Conservation (phyloP, 169 alveolate species). For the Cryptosporidium xiaoi region DNA sequence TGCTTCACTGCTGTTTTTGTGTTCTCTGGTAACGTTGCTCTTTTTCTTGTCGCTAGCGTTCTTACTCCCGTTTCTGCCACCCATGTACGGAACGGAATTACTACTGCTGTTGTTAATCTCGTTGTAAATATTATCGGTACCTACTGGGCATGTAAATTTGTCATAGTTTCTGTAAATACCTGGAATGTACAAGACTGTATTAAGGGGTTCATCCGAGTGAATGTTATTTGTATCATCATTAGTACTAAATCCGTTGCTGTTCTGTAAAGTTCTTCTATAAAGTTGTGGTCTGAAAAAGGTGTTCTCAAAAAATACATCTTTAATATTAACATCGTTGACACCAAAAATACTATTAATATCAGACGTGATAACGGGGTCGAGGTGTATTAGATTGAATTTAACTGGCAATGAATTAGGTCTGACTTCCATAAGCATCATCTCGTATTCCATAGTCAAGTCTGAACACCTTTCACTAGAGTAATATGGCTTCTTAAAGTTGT, state of each 20-base stretch:
- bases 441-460: constrained; percentile 64
- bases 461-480: constrained; percentile 64
- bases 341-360: neutral
- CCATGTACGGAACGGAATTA: too few species aligned
- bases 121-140: constrained; percentile 17
- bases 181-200: constrained; percentile 33
- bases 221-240: neutral
- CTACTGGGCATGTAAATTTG: constrained; percentile 59
- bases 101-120: neutral
- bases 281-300: constrained; percentile 20
- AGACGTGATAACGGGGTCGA: constrained; percentile 37
- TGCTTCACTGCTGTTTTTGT: too few species aligned
- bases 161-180: constrained; percentile 56
- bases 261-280: constrained; percentile 12
- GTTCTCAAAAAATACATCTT: neutral
- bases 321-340: neutral
- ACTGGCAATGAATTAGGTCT: constrained; percentile 66
- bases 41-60: neutral
- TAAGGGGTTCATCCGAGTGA: neutral
- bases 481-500: constrained; percentile 26
- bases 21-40: too few species aligned
- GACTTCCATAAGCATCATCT: constrained; percentile 72
- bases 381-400: neutral
- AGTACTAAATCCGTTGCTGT: neutral
- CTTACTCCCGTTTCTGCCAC: too few species aligned